A percentile compares a stretch with the other conserved stretches of the same genome.
phyloP scores from a whole-genome alignment of 805 yeast species.

The Suhomyces sp. region DNA sequence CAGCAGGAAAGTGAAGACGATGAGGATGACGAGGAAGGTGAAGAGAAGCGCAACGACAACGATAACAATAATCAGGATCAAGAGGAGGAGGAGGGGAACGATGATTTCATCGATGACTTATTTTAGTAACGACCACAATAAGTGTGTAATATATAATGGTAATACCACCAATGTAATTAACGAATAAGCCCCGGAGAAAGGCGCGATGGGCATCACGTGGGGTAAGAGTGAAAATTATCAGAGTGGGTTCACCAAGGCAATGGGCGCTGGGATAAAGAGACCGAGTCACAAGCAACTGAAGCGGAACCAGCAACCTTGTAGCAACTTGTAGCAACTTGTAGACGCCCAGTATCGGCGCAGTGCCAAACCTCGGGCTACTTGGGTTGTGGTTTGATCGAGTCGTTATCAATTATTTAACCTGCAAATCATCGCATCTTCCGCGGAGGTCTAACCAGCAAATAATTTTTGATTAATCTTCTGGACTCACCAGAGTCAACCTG shows the following conservation, averaged over 20 bases:
- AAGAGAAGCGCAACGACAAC: constrained; percentile 22
- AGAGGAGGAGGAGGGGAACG: constrained; percentile 23
- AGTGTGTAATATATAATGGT: neutral
- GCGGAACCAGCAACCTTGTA: neutral
- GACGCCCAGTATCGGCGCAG: neutral
- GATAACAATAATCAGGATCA: constrained; percentile 20
- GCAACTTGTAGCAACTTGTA: neutral
- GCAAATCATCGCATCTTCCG: constrained; percentile 6
- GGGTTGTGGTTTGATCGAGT: too few species aligned
- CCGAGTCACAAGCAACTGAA: too few species aligned
- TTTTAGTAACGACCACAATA: constrained; percentile 15
- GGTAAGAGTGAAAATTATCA: neutral
- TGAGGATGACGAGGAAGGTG: constrained; percentile 13
- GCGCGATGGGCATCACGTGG: neutral
- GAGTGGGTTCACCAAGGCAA: neutral
- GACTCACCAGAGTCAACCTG: neutral
- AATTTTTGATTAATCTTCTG: neutral
- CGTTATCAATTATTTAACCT: neutral
- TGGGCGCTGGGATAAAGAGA: neutral
- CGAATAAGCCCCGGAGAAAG: neutral
- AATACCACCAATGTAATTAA: neutral
- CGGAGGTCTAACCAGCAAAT: constrained; percentile 4
- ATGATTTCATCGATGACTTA: constrained; percentile 38
- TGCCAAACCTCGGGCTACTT: too few species aligned
- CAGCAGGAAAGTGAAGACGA: constrained; percentile 9